phyloP scores from a whole-genome alignment of 163 green algal genomes.

The Chlorella variabilis region DNA sequence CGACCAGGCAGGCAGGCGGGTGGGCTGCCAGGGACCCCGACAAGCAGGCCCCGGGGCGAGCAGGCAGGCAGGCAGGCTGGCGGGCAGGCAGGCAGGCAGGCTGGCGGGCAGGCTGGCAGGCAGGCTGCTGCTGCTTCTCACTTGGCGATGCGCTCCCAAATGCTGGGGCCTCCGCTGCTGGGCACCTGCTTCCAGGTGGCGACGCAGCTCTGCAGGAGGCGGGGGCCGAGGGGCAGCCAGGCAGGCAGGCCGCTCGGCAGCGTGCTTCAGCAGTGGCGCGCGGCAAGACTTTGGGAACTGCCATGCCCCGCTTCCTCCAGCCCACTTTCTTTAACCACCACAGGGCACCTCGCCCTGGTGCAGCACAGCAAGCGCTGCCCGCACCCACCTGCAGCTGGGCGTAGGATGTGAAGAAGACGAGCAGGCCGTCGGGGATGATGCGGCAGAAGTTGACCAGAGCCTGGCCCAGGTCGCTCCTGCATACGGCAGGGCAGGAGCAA shows the following conservation, averaged over 20 bases:
- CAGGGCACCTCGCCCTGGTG: no score
- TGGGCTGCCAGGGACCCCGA: no score
- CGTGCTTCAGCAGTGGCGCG: no score
- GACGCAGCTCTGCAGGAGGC: constrained; percentile 17
- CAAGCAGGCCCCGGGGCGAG: no score
- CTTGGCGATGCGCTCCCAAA: constrained; percentile 65
- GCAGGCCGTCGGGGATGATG: constrained; percentile 90
- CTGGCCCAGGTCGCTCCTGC: constrained; percentile 62
- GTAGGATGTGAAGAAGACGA: constrained; percentile 98
- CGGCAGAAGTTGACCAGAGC: constrained; percentile 71
- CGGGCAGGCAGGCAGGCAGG: neutral
- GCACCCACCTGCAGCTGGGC: constrained; percentile 62
- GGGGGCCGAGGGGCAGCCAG: no score
- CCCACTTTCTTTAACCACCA: no score
- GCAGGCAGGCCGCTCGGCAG: no score
- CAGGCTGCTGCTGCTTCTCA: constrained; percentile 7
- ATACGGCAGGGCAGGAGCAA: neutral
- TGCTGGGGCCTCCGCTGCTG: constrained; percentile 21
- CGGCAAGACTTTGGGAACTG: no score
- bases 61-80: neutral
- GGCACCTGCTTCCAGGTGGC: constrained; percentile 70
- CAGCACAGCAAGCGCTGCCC: neutral
- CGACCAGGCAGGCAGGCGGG: neutral
- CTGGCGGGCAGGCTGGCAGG: neutral
- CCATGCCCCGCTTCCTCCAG: no score